These are phyloP conservation scores for Didymella pomorum DNA, from an alignment of 2,329 filamentous ascomycete species.

Conservation along the genomic window DNA sequence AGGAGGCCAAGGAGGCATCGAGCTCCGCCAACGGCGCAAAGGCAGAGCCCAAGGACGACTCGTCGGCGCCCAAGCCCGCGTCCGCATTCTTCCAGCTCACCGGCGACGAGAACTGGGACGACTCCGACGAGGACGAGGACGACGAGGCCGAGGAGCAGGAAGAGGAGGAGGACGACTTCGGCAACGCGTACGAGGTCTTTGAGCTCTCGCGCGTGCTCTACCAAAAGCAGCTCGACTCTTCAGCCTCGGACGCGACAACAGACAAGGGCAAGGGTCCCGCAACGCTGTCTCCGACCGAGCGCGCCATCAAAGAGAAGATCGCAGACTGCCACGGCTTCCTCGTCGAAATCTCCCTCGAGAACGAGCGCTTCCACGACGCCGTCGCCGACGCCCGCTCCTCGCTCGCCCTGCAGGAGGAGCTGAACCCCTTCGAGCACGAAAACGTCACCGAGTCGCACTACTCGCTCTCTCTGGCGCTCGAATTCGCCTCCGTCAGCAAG, in stretches of 20 bases:
- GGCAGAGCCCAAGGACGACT: slow-evolving; percentile 55
- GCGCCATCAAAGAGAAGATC: slow-evolving; percentile 73
- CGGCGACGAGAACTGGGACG: slow-evolving; percentile 87
- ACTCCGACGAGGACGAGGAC: slow-evolving; percentile 68
- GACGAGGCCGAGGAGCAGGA: slow-evolving; percentile 66
- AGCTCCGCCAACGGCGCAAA: slow-evolving; percentile 44
- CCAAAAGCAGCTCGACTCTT: slow-evolving; percentile 62
- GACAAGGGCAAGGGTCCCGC: slow-evolving; percentile 59
- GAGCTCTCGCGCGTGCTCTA: slow-evolving; percentile 69
- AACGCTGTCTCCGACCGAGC: slow-evolving; percentile 45
- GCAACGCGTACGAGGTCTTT: slow-evolving; percentile 69
- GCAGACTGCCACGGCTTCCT: slow-evolving; percentile 94
- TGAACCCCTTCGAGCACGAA: slow-evolving; percentile 82
- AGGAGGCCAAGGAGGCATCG: slow-evolving; percentile 47
- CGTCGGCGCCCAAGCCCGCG: slow-evolving; percentile 68
- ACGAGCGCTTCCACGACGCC: slow-evolving; percentile 89
- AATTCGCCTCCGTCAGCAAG: slow-evolving; percentile 84
- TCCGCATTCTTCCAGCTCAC: slow-evolving; percentile 80
- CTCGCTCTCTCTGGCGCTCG: slow-evolving; percentile 92
- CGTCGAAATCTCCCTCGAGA: slow-evolving; percentile 96
- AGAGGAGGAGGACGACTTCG: slow-evolving; percentile 68
- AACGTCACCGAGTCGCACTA: slow-evolving; percentile 94
- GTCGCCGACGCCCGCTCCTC: slow-evolving; percentile 82
- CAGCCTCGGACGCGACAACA: slow-evolving; percentile 40
- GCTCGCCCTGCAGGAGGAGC: slow-evolving; percentile 77